These are phyloP conservation scores for Bipolaris zeicola DNA, from an alignment of 2,329 filamentous ascomycete genomes.

Conservation along the genomic window DNA sequence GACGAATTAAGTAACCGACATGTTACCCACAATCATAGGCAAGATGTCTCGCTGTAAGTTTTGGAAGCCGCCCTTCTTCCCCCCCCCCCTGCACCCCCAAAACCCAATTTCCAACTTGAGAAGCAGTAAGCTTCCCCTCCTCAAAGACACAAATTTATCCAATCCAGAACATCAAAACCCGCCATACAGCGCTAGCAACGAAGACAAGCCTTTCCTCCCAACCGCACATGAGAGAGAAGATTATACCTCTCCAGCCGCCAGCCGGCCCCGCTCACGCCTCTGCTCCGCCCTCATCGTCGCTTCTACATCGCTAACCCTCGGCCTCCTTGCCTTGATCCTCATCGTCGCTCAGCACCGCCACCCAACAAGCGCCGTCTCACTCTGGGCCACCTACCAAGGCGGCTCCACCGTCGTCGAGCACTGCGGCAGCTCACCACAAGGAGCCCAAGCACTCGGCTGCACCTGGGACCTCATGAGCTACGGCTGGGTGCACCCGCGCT, in stretches of 20 bases:
- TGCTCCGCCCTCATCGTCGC: neutral
- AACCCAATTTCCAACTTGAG: too few species aligned
- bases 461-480: constrained; percentile 1
- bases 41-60: constrained; percentile 3
- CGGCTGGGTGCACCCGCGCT: neutral
- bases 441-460: neutral
- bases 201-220: neutral
- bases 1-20: neutral
- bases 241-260: neutral
- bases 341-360: neutral
- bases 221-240: neutral
- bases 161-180: neutral
- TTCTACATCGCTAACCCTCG: neutral
- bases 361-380: neutral
- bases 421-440: neutral
- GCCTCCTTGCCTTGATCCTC: neutral
- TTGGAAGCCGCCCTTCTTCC: neutral
- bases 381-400: constrained; percentile 2
- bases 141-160: neutral
- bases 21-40: neutral
- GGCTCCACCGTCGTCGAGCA: constrained; percentile 1
- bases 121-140: too few species aligned
- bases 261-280: neutral
- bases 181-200: neutral
- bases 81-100: too few species aligned